Evolutionary conservation across 768 basidiomycete genomes (phyloP).

Genomic region (Aureoboletus auriporus): DNA sequence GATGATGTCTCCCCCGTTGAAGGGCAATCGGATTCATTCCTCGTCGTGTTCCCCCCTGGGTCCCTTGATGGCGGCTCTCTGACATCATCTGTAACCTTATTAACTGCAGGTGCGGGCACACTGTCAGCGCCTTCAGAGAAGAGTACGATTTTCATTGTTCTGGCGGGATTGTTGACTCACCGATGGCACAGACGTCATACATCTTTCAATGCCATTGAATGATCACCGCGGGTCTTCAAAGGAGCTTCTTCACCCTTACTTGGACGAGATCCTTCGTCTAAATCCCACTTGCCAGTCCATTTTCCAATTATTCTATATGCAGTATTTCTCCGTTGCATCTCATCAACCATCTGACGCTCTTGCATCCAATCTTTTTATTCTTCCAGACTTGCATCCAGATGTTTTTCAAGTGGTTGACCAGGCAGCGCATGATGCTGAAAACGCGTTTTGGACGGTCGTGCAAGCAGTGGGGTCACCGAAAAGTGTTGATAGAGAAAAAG

Average conservation of each 20-base stretch:
- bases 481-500: neutral
- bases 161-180: slow-evolving; percentile 1
- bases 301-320: slow-evolving; percentile 55
- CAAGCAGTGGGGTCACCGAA: neutral
- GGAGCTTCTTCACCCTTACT: slow-evolving; percentile 50
- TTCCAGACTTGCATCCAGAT: slow-evolving; percentile 30
- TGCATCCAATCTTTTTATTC: slow-evolving; percentile 6
- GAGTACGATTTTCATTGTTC: slow-evolving; percentile 34
- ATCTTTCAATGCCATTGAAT: slow-evolving; percentile 50
- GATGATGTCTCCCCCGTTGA: slow-evolving; percentile 15
- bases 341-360: neutral
- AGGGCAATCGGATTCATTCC: slow-evolving; percentile 49
- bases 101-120: slow-evolving; percentile 70
- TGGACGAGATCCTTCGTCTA: slow-evolving; percentile 40
- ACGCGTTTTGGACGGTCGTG: slow-evolving; percentile 45
- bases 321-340: slow-evolving; percentile 29
- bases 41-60: slow-evolving; percentile 74
- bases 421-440: slow-evolving; percentile 54
- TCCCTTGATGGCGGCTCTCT: slow-evolving; percentile 47
- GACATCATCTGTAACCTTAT: slow-evolving; percentile 49
- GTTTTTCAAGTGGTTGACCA: slow-evolving; percentile 54
- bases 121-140: slow-evolving; percentile 71
- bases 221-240: slow-evolving; percentile 26
- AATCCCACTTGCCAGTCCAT: slow-evolving; percentile 25
- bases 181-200: slow-evolving; percentile 48